Conservation (phyloP, 164 flowering plant genomes). For the Vitis labrusca region DNA sequence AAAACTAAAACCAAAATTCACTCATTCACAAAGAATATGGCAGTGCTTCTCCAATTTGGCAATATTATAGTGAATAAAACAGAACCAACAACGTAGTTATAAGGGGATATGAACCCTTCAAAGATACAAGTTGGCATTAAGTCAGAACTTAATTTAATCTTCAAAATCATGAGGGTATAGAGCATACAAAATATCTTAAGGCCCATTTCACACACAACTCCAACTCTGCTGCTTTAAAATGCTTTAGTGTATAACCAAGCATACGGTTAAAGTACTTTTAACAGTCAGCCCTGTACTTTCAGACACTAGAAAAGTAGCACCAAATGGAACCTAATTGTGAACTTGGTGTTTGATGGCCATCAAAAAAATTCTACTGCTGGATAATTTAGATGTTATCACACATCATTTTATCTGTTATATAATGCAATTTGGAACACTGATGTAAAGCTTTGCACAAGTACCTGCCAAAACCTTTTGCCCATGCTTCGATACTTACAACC, state of each 20-base stretch:
- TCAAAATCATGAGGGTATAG: background rate
- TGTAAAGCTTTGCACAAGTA: constrained; percentile 6
- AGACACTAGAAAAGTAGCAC: background rate
- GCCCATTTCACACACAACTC: too few species aligned
- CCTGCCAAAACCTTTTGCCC: constrained; percentile 40
- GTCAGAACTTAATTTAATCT: background rate
- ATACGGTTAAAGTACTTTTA: too few species aligned
- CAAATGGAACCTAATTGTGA: too few species aligned
- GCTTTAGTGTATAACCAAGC: too few species aligned
- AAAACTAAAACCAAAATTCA: too few species aligned
- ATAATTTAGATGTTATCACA: background rate
- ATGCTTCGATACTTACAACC: constrained; percentile 31
- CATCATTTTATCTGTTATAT: background rate
- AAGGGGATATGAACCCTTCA: background rate
- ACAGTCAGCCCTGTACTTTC: background rate
- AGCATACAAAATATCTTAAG: background rate
- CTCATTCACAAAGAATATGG: background rate
- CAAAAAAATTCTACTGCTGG: background rate
- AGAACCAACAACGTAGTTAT: background rate
- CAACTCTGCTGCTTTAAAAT: too few species aligned
- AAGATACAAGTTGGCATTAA: background rate
- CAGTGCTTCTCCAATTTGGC: background rate
- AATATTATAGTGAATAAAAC: background rate
- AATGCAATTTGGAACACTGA: background rate
- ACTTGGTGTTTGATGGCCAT: background rate